Base-by-base conservation (phyloP, 2,329 filamentous ascomycete genomes). In the Pyrenochaeta sp. region DNA sequence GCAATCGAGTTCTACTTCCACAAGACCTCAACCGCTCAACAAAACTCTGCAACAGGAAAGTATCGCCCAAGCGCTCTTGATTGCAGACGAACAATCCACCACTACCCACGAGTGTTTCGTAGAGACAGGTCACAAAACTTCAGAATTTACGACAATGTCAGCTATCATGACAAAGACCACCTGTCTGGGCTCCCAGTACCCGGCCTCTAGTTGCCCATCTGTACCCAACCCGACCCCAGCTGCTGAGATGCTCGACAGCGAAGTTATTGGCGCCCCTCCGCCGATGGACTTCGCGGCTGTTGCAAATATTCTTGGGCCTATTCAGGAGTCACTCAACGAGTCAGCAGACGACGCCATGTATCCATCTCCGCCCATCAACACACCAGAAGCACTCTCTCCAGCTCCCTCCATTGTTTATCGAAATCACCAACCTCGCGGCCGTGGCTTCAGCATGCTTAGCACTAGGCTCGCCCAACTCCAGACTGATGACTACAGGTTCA, bases 391-490 rank as follows among this genome's bases (percentile, higher is more conserved):
- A 7, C 60, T 64, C 46, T 71, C 69, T 9, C 72, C 71, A 2
- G 59, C 64, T n/a, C 61, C 64, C 2, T 73, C 69, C 7, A 45
- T 69, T 27, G 30, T 56, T 10, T 56, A 54, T 23, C 60, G 57
- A 6, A 23, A 27, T 27, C 23, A 56, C 35, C 42, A 46, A 9
- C 18, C 35, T 7, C 71, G 71, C 23, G 49, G 49, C 41, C 67
- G 70, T 42, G 87, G 92, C 72, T 85, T 91, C 75, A 84, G 81
- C 61, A 85, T 97, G 15, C 92, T 98, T 71, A 93, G 93, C 72
- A 94, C 95, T 61, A 92, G 94, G 78, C 90, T 98, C 47, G 93
- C 57, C 30, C 56, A 97, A 84, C 88, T 91, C 59, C 64, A 67
- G 53, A 41, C 63, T 11, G 64, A 69, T 4, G 51, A 62, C 11